Base-by-base conservation (phyloP, 2,329 filamentous ascomycete species). In the Aspergillus melleus region DNA sequence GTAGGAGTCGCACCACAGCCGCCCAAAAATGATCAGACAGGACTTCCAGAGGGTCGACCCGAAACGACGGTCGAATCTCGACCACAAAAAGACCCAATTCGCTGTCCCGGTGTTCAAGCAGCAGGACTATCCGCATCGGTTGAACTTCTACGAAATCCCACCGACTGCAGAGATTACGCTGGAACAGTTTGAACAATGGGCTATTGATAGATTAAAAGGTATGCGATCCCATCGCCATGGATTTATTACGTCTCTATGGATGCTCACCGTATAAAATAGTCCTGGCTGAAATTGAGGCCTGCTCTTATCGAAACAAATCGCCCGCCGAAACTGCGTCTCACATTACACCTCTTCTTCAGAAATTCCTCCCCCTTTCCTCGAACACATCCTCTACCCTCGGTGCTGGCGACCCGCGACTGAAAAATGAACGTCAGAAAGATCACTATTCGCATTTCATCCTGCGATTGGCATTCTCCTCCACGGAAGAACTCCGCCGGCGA, bases 381-480 rank as follows among this genome's bases (percentile, higher is more conserved):
- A 94, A 92, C 71, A 89, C 86, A 57, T 90, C 90, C 1, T 78
- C 81, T 22, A 79, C 80, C 14, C 76, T 77, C 11, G 80, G 81
- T 70, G 61, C 83, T 76, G 49, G 78, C 74, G 64, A 84, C 80
- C 69, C 75, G 49, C 72, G 75, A 30, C 78, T 94, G 14, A 83
- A 85, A 24, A 78, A 86, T 36, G 91, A 99, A 78, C 85, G 94
- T 29, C 90, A 94, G 75, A 96, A 95, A 74, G 95, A 99, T 69
- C 95, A 99, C 77, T 99, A 98, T 78, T 95, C 91, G 58, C 95
- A 99, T 76, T 99, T 97, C 74, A 99, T 98, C 62, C 85, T 99
- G 6, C 88, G 95, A 0, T 86, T 99, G 49, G 95, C 95, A 1
- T 99, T 99, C 72, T 88, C 93, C 0, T 88, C 90, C 2, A 97